Base-by-base conservation (phyloP, 2,329 filamentous ascomycete genomes). In the Fusarium staphyleae region DNA sequence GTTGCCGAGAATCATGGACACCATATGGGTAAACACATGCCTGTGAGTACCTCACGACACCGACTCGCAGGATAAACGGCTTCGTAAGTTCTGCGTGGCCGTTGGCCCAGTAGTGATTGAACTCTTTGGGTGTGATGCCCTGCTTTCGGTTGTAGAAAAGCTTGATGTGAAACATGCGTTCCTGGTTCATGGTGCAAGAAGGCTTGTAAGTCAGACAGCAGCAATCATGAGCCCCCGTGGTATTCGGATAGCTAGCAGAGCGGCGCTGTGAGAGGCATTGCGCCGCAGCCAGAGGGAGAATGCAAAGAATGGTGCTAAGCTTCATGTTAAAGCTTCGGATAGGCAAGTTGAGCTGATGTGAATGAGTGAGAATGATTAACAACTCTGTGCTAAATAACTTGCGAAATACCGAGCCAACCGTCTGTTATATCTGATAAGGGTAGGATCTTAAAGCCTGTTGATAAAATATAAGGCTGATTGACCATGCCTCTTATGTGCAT, bases 161-260 rank as follows among this genome's bases (percentile, higher is more conserved):
- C 9, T 41, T 41, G 24, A 59, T 47, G 15, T 59, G 56, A 33
- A 22, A 52, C 48, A 56, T 45, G 15, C 56, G 52, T 14, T 59
- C 56, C 40, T 39, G 45, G 16, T 52, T 56, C 56, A 59, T 59
- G 19, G 56, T 59, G 28, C 56, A 59, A 24, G 56, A 43, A 44
- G 52, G 34, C 35, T 59, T 59, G 44, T 56, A 59, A 8, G 52
- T 56, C 48, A 59, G 10, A 24, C 52, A 56, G 30, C 56, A 59
- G 39, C 56, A 59, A 14, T 59, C 28, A 13, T 56, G 35, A 8
- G 12, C n/a, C 9, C 9, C 26, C 4, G 37, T 29, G 15, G 37
- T 30, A 12, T 41, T 41, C 16, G 37, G 26, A 28, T 39, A 15
- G 13, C 5, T 26, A n/a, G 10, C 11, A 5, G 36, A 14, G 13